Base-by-base conservation (phyloP, 352 stramenopile species). In the Phytophthora palmivora region DNA sequence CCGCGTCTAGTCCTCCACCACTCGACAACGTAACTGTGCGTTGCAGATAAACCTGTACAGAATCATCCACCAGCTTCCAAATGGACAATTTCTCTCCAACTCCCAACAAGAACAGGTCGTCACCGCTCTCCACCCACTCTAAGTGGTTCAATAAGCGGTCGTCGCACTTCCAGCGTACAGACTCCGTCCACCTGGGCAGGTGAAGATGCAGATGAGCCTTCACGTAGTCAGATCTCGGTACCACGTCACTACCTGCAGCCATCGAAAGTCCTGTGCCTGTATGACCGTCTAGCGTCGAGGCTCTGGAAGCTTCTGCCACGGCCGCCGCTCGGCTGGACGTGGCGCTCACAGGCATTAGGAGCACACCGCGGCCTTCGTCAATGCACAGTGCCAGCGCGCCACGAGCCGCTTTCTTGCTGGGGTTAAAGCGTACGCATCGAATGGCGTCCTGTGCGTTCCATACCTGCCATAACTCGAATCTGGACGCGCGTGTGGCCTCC, bases 61-160 rank as follows among this genome's bases (percentile, higher is more conserved):
- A 78, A 49, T 96, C 87, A 39, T 94, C 78, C 10, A 93, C 79
- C 8, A 96, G 33, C 59, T 93, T 94, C 85, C 86, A 96, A 37
- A 92, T 78, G 16, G 81, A 87, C 38, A 96, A 53, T 55, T 87
- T 87, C 43, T 89, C 79, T 7, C 82, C 87, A 2, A 68, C 81
- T 26, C 80, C 87, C 33, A 94, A 58, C n/a, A 88, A 67, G 12
- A 94, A 72, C 34, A 94, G 48, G 41, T 89, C 82, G 16, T 91
- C 84, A 0, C 79, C 83, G 16, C 67, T 86, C 30, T 91, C 82
- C 11, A 91, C 78, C 85, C 85, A 94, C 63, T 87, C 74, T 32
- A 94, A 51, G n/a, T 80, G 82, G 39, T 76, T 86, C 61, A 93
- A 53, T 8, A 77, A 21, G 6, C 70, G 63, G 46, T 92, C 82